Evolutionary conservation across 208 protist species (phyloP).

Genomic region (Giardia duodenalis): DNA sequence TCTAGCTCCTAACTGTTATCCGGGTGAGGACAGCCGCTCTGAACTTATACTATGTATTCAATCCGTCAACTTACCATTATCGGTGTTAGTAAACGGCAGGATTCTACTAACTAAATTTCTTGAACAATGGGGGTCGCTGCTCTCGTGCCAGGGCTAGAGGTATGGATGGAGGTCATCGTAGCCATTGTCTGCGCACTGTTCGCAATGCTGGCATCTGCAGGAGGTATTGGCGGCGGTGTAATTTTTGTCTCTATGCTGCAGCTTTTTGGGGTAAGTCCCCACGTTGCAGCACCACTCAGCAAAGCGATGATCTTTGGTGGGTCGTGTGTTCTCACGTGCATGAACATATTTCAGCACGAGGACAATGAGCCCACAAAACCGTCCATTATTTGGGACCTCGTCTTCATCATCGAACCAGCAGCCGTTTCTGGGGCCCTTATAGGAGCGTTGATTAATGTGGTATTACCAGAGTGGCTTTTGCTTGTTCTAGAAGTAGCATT

Average conservation of each 20-base stretch:
- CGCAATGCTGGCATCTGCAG: slow-evolving; percentile 6
- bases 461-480: slow-evolving; percentile 11
- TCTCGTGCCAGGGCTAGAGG: not conserved
- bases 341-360: not conserved
- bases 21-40: not conserved
- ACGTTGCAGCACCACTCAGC: not conserved
- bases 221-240: slow-evolving; percentile 9
- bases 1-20: not conserved
- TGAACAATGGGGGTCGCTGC: no score
- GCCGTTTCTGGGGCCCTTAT: not conserved
- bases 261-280: not conserved
- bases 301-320: slow-evolving; percentile 15
- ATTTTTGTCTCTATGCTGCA: not conserved
- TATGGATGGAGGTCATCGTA: not conserved
- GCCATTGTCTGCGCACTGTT: not conserved
- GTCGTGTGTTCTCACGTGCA: not conserved
- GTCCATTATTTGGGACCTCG: not conserved
- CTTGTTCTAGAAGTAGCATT: not conserved
- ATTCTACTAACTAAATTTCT: no score
- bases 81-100: no score
- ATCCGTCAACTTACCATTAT: not conserved
- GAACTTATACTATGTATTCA: not conserved
- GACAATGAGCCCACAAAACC: not conserved
- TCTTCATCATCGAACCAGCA: slow-evolving; percentile 8
- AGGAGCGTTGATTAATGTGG: not conserved